These are phyloP conservation scores for Penicillium diatomitis DNA, from an alignment of 495 filamentous ascomycete genomes.

Conservation along the genomic window DNA sequence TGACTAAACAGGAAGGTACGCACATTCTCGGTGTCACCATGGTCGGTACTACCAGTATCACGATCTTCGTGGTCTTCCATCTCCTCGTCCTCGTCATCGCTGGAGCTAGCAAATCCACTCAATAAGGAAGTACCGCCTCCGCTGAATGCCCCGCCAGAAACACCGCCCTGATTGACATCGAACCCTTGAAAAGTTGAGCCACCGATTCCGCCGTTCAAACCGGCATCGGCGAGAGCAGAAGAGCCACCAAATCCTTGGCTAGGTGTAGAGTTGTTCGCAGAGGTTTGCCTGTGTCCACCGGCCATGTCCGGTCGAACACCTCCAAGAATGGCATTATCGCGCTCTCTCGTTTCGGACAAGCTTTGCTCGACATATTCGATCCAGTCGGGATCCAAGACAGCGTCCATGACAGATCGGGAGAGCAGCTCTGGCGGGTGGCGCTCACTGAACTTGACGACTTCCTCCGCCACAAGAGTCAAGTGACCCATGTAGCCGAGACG, in stretches of 20 bases:
- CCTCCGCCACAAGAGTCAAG: slow-evolving; percentile 92
- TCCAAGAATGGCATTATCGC: slow-evolving; percentile 97
- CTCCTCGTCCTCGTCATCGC: slow-evolving; percentile 95
- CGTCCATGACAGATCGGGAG: slow-evolving; percentile 74
- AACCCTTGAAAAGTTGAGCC: slow-evolving; percentile 62
- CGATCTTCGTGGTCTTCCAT: slow-evolving; percentile 76
- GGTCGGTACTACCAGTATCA: slow-evolving; percentile 21
- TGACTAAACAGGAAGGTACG: slow-evolving; percentile 52
- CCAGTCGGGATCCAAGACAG: slow-evolving; percentile 81
- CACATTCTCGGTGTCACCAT: slow-evolving; percentile 54
- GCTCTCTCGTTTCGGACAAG: slow-evolving; percentile 85
- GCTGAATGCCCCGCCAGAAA: slow-evolving; percentile 56
- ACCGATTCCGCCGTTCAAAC: slow-evolving; percentile 46
- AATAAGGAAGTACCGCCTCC: slow-evolving; percentile 61
- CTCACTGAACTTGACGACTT: slow-evolving; percentile 97
- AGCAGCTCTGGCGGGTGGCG: slow-evolving; percentile 83
- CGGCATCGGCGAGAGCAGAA: slow-evolving; percentile 63
- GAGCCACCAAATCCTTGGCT: slow-evolving; percentile 53
- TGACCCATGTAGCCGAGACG: slow-evolving; percentile 98
- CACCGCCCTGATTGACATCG: slow-evolving; percentile 61
- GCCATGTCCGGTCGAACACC: slow-evolving; percentile 87
- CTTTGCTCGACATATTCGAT: slow-evolving; percentile 93
- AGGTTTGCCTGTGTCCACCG: slow-evolving; percentile 56
- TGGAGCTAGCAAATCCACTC: slow-evolving; percentile 91
- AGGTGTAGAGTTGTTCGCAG: slow-evolving; percentile 51